These are phyloP conservation scores for Ogataea thermomethanolica DNA, from an alignment of 805 yeast species.

Conservation along the genomic window DNA sequence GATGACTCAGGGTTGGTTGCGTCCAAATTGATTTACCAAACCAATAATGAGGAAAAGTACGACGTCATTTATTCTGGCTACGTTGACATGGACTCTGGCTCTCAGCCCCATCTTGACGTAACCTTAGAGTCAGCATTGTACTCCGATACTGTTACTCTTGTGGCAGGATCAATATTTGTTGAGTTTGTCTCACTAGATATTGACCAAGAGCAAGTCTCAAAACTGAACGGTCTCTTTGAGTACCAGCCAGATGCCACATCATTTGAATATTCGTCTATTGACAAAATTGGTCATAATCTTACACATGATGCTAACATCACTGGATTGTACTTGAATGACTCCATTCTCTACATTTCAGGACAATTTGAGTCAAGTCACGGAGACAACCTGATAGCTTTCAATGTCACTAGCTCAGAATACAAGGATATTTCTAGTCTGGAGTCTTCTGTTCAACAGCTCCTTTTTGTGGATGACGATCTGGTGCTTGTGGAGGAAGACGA, in stretches of 20 bases:
- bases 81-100: constrained; percentile 42
- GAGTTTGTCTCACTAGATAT: constrained; percentile 46
- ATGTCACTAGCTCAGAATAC: constrained; percentile 14
- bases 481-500: constrained; percentile 40
- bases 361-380: constrained; percentile 38
- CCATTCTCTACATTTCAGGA: constrained; percentile 47
- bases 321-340: constrained; percentile 32
- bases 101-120: constrained; percentile 38
- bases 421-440: constrained; percentile 11
- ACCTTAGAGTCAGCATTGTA: constrained; percentile 32
- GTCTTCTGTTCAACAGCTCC: constrained; percentile 36
- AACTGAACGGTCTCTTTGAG: constrained; percentile 78
- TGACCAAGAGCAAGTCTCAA: constrained; percentile 24
- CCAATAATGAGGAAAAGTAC: constrained; percentile 74
- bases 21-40: constrained; percentile 62
- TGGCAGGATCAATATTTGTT: constrained; percentile 65
- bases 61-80: constrained; percentile 74
- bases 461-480: constrained; percentile 33
- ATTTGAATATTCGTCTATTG: constrained; percentile 49
- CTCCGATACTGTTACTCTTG: constrained; percentile 46
- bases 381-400: constrained; percentile 36
- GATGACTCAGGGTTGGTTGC: constrained; percentile 45
- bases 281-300: constrained; percentile 34
- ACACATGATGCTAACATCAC: constrained; percentile 40
- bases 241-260: constrained; percentile 47